These are phyloP conservation scores for Paecilomyces formosus DNA, from an alignment of 2,329 filamentous ascomycete genomes.

Conservation along the genomic window DNA sequence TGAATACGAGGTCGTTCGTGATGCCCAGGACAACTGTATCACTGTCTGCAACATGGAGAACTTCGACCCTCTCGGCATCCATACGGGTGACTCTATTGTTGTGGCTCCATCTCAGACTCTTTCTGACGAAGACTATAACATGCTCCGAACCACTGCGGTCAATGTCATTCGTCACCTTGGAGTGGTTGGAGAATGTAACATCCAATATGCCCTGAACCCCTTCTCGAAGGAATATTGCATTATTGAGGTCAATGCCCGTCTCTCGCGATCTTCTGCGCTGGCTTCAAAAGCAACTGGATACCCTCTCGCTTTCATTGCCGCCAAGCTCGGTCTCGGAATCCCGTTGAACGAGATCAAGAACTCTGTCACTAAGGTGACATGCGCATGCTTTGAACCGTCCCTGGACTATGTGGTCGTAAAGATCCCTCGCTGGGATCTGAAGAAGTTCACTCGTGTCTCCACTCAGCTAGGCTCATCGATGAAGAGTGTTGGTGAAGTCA, in stretches of 20 bases:
- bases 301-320: constrained; percentile 90
- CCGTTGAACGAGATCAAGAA: constrained; percentile 95
- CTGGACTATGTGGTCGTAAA: constrained; percentile 98
- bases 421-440: constrained; percentile 97
- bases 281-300: constrained; percentile 97
- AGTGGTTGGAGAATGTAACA: constrained; percentile 97
- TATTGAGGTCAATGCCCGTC: constrained; percentile 95
- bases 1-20: constrained; percentile 96
- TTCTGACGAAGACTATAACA: constrained; percentile 97
- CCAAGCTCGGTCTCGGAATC: constrained; percentile 90
- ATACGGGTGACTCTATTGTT: constrained; percentile 96
- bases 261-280: constrained; percentile 89
- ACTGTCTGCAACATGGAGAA: constrained; percentile 99
- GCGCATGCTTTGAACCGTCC: constrained; percentile 96
- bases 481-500: constrained; percentile 99
- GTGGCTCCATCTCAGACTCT: constrained; percentile 95
- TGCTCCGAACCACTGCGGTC: constrained; percentile 93
- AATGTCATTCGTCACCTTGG: constrained; percentile 96
- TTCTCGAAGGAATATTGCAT: constrained; percentile 96
- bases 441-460: constrained; percentile 96
- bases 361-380: constrained; percentile 89
- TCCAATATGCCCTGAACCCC: constrained; percentile 95
- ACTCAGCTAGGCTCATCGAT: constrained; percentile 95
- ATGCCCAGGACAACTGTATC: constrained; percentile 95
- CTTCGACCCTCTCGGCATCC: constrained; percentile 95